Conservation (phyloP, 2,329 filamentous ascomycete genomes). For the Aspergillus viridinutans region DNA sequence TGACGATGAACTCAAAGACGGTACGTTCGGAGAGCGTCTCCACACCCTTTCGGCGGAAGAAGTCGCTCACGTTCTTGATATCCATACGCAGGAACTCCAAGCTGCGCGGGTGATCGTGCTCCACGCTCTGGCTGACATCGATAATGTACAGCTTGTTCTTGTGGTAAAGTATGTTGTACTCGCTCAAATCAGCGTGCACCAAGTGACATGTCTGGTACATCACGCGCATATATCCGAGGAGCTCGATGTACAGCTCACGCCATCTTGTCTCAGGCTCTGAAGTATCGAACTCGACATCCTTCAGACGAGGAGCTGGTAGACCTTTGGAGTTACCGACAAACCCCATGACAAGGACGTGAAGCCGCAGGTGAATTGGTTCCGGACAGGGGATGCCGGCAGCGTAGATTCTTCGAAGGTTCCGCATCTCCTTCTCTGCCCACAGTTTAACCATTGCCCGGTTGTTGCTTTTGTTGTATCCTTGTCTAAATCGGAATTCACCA, state of each 20-base stretch:
- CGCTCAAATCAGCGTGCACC: constrained; percentile 93
- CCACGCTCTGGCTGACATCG: constrained; percentile 95
- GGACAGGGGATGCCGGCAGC: constrained; percentile 83
- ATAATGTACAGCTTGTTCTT: constrained; percentile 82
- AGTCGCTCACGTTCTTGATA: constrained; percentile 93
- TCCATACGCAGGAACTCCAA: constrained; percentile 96
- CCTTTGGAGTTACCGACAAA: constrained; percentile 87
- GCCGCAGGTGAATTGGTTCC: constrained; percentile 79
- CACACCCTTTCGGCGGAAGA: constrained; percentile 82
- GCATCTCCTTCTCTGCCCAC: constrained; percentile 98
- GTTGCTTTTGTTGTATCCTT: constrained; percentile 89
- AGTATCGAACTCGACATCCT: constrained; percentile 72
- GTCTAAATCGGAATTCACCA: constrained; percentile 86
- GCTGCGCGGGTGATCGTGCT: constrained; percentile 89
- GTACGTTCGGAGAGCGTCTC: constrained; percentile 72
- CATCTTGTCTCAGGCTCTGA: constrained; percentile 69
- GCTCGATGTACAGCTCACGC: constrained; percentile 73
- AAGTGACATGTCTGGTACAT: constrained; percentile 90
- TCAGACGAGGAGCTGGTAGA: constrained; percentile 79
- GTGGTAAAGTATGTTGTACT: constrained; percentile 96
- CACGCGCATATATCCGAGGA: constrained; percentile 82
- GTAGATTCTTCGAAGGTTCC: constrained; percentile 83
- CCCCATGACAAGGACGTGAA: constrained; percentile 94
- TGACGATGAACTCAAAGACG: constrained; percentile 80
- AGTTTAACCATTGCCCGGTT: constrained; percentile 96